A percentile compares a stretch with the other conserved stretches of the same genome.
These are phyloP conservation scores for Symbiotaphrina buchneri DNA, from an alignment of 495 filamentous ascomycete species.

Conservation along the genomic window DNA sequence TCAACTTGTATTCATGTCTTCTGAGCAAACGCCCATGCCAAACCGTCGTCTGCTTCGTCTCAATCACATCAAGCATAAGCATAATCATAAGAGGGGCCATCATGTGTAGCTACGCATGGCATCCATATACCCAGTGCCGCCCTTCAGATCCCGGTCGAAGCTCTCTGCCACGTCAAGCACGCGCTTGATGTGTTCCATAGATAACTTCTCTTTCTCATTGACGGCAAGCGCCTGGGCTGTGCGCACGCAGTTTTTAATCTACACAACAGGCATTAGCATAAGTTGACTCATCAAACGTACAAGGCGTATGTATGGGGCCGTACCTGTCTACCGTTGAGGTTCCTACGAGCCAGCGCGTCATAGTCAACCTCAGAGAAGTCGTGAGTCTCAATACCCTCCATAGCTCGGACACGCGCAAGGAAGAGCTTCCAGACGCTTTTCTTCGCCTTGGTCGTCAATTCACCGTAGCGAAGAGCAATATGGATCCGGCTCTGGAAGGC, in stretches of 20 bases:
- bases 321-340: slow-evolving; percentile 73
- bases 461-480: slow-evolving; percentile 58
- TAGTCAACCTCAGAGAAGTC: slow-evolving; percentile 48
- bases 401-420: slow-evolving; percentile 40
- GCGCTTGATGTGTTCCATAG: slow-evolving; percentile 63
- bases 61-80: too few species aligned
- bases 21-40: too few species aligned
- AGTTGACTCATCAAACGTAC: too few species aligned
- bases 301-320: slow-evolving; percentile 5
- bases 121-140: slow-evolving; percentile 36
- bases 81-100: too few species aligned
- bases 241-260: slow-evolving; percentile 84
- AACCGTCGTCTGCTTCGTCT: too few species aligned
- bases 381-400: slow-evolving; percentile 28
- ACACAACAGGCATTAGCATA: slow-evolving; percentile 6
- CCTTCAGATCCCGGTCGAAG: slow-evolving; percentile 60
- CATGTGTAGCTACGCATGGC: slow-evolving; percentile 23
- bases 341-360: slow-evolving; percentile 39
- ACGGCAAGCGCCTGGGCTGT: slow-evolving; percentile 73
- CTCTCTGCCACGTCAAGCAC: slow-evolving; percentile 65
- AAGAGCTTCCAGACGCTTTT: slow-evolving; percentile 78
- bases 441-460: slow-evolving; percentile 52
- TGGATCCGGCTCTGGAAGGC: slow-evolving; percentile 49
- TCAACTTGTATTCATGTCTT: too few species aligned
- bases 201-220: slow-evolving; percentile 43